Base-by-base conservation (phyloP, 2,329 filamentous ascomycete species). In the Beauveria varroae region DNA sequence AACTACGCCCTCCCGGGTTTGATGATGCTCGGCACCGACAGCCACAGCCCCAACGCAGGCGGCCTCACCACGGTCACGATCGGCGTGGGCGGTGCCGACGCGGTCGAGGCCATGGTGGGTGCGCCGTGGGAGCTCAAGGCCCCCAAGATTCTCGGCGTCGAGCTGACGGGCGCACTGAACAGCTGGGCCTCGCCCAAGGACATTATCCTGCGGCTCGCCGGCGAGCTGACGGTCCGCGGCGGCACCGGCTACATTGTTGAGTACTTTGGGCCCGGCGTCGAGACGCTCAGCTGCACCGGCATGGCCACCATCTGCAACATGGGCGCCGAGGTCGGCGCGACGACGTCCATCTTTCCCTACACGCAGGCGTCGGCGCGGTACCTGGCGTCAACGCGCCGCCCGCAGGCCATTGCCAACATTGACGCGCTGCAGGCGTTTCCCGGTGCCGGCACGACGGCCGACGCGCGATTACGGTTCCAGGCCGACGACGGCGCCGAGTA, bases 1-100 rank as follows among this genome's bases (percentile, higher is more conserved):
- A 98, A 99, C 78, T 99, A 99, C 73, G 90, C 93, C 40, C 86
- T 93, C n/a, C 95, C 95, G 22, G 95, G 95, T 55, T 77, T 98
- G 68, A 97, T 99, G 93, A 98, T 99, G 92, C 84, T 99, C 46
- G 95, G 95, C 61, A 99, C 95, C 34, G 95, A 99, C 76, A 96
- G 91, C 70, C 95, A 99, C 76, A 97, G 92, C 51, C 95, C 95
- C 49, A 99, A 98, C 72, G 95, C 91, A n/a, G 95, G 95, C 68
- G 95, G 95, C 63, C 80, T 98, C 60, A 92, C 90, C 67, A 93
- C 91, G 4, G 91, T 97, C 69, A 95, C 95, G 9, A 98, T 99
- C 72, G 95, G 95, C 74, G 95, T 99, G 40, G 95, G 95, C 71
- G 95, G 95, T 70, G 95, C 95, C 26, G 95, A 99, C 76, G 95